Evolutionary conservation across 371 early-diverging fungal species (phyloP), one percentile per base, ranked within the genome.

Genomic region (Capillidium heterosporum): DNA sequence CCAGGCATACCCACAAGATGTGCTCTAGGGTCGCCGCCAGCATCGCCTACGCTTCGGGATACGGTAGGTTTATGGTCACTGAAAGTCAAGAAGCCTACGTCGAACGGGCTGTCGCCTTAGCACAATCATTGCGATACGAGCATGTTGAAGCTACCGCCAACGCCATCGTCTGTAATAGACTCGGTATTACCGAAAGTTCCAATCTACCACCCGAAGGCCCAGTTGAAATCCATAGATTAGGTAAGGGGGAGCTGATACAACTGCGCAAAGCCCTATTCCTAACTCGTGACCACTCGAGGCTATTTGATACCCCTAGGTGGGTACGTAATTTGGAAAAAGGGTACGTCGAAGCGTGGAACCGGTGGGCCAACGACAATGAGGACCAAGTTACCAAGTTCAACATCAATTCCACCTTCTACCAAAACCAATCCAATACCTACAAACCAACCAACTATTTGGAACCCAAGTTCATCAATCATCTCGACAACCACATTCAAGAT

Each of bases 231-330:
- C 31, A 53, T 29, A 15, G 44, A 29, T 60, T 73, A 17, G 82
- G 84, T 5, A 65, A 69, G 47, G 86, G 84, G 0, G 69, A 69
- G 17, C 59, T 79, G 56, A 78, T 83, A 63, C 74, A 78, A 15
- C 65, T 91, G 40, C 78, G 90, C 28, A 71, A 76, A 44, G 71
- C 77, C 26, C 64, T 93, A 48, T 93, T 86, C 67, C 64, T 84
- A 59, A 71, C 72, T 13, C 74, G 91, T 10, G 91, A 91, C 46
- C 60, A 61, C 8, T 82, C 78, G 35, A 76, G 84, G 1, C 65
- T 93, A 41, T 93, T 91, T 67, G 90, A 93, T 65, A 91, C 94
- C 8, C 63, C 66, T 44, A 73, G 84, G n/a, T 90, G 89, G 90
- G 89, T 89, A 1, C 70, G 77, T n/a, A 81, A 85, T 61, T 67